Base-by-base conservation (phyloP, 2,329 filamentous ascomycete genomes). In the Ophiostoma sp. region DNA sequence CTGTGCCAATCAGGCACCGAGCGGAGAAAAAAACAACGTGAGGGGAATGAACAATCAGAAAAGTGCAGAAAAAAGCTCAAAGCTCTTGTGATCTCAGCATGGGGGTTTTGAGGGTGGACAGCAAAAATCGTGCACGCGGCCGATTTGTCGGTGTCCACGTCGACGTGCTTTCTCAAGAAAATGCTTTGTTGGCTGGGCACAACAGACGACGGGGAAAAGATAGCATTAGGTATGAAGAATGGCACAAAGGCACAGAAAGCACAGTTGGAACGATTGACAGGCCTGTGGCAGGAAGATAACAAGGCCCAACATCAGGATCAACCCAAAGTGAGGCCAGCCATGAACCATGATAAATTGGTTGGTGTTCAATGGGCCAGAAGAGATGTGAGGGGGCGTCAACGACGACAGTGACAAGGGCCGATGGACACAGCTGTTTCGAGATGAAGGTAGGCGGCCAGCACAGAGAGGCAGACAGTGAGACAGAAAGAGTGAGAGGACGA, bases 1-100 rank as follows among this genome's bases (percentile, higher is more conserved):
- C 8, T 70, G 45, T 55, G 61, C 75, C 74, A 75, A 75, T 74
- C 74, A 76, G 33, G 57, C n/a, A 66, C 39, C 68, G 70, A 48
- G 69, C 39, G 52, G 61, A 39, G 52, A 55, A 68, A 25, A 72
- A 33, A 31, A 68, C 39, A 36, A 31, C 28, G 63, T 42, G 33
- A 72, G 17, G 52, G 63, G 76, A 61, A 28, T 36, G 22, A 22
- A 28, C 9, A 31, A 12, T n/a, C 2, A 15, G 45, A 33, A 36
- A 39, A 50, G 33, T 42, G 5, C n/a, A 52, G 50, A 22, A 52
- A 63, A 39, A 33, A 70, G 75, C 77, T 77, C 78, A 76, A 78
- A 78, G 78, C 76, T 78, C 79, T 77, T 79, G 77, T 80, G 81
- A 81, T 80, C 78, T 78, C 28, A 36, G n/a, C 25, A 25, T 33